Percentiles rank a stretch among this genome's conserved stretches.
phyloP scores from a whole-genome alignment of 2,329 filamentous ascomycete species.

The Cercospora sp. region DNA sequence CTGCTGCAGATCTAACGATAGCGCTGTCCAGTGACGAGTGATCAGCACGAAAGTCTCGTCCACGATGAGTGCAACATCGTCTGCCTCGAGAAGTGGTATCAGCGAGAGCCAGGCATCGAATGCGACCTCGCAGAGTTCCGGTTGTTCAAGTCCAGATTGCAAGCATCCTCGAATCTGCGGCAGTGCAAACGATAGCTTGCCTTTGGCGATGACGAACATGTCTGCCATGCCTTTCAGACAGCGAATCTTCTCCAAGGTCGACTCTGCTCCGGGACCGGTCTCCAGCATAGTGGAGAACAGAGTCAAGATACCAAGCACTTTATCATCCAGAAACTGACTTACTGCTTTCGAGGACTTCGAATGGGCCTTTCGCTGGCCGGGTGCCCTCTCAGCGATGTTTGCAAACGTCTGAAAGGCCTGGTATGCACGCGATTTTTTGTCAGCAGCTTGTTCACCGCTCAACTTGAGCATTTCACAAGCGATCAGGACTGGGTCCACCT shows the following conservation, averaged over 20 bases:
- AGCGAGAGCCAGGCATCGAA: conserved; percentile 84
- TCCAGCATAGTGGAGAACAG: conserved; percentile 78
- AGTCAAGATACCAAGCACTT: conserved; percentile 84
- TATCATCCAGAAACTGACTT: conserved; percentile 74
- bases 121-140: conserved; percentile 72
- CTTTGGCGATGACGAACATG: conserved; percentile 75
- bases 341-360: conserved; percentile 60
- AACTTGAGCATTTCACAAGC: conserved; percentile 80
- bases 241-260: conserved; percentile 64
- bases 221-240: conserved; percentile 83
- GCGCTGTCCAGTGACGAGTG: conserved; percentile 72
- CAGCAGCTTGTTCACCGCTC: conserved; percentile 66
- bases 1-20: conserved; percentile 62
- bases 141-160: conserved; percentile 75
- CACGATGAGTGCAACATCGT: conserved; percentile 76
- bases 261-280: conserved; percentile 24
- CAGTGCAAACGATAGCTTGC: conserved; percentile 73
- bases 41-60: conserved; percentile 90
- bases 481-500: conserved; percentile 71
- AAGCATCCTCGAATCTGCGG: conserved; percentile 95
- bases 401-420: conserved; percentile 53
- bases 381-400: conserved; percentile 52
- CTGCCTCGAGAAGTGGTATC: conserved; percentile 70
- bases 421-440: conserved; percentile 44
- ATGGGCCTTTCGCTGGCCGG: conserved; percentile 46